Evolutionary conservation across 805 yeast species (phyloP), one percentile per base, ranked within the genome.

Genomic region (Maudiozyma turicensis): DNA sequence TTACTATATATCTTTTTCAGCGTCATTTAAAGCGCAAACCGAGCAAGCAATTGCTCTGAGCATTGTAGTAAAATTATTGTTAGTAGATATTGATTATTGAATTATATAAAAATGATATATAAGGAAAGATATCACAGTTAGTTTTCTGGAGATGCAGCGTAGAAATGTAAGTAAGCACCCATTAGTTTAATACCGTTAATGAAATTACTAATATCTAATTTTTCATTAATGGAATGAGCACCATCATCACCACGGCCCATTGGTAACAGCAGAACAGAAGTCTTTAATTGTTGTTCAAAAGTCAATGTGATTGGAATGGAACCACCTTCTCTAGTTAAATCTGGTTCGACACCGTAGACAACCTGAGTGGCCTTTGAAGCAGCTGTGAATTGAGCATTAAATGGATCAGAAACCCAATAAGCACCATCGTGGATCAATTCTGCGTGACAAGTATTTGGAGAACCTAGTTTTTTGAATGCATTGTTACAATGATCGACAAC

Each of bases 241-340:
- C 99, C 99, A 64, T 93, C 99, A 67, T 93, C 97, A 58, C 99
- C 99, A 72, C 95, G 84, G 56, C 99, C 99, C 85, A 93, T 86
- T 54, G 99, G 99, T 59, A 93, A 78, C 62, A 93, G 75, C 54
- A 93, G 74, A 34, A 90, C 98, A 54, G 82, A 82, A 28, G 95
- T 86, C 59, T 86, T 82, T 62, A 93, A 77, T 65, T 81, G 82
- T 61, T 89, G 76, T 73, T 93, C 96, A 71, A 93, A 93, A 35
- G 96, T 84, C 57, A 93, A 71, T 26, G 99, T 91, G 67, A 93
- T 90, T 55, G 99, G 99, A 64, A 93, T 93, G 4, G 97, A 90
- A 38, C 99, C 99, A 62, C 99, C 99, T 73, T 93, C 99, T 74
- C 99, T 83, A 40, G 98, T 95, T 65, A 87, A 80, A 70, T 93